Evolutionary conservation across 805 yeast genomes (phyloP).

Genomic region (Candida hungchunana): DNA sequence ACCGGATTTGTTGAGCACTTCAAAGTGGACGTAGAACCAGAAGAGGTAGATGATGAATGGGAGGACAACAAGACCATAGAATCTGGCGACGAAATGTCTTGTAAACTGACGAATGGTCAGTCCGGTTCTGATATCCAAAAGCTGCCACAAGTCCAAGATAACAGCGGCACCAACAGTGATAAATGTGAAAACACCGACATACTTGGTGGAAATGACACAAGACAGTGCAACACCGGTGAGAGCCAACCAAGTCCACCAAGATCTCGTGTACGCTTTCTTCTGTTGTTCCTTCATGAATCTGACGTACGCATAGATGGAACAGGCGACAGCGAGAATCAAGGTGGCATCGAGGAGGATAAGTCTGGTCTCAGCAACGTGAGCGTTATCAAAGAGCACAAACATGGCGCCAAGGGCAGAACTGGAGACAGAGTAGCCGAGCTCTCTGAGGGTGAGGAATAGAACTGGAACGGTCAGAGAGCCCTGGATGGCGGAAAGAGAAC

Average conservation of each 20-base stretch:
- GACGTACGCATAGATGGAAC: slow-evolving; percentile 72
- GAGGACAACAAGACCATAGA: slow-evolving; percentile 62
- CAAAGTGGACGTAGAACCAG: slow-evolving; percentile 92
- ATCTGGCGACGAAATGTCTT: slow-evolving; percentile 73
- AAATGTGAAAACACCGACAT: slow-evolving; percentile 93
- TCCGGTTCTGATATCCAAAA: slow-evolving; percentile 70
- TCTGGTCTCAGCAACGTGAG: slow-evolving; percentile 87
- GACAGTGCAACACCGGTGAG: slow-evolving; percentile 84
- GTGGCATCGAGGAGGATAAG: slow-evolving; percentile 91
- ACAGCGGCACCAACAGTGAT: slow-evolving; percentile 87
- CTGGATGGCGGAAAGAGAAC: slow-evolving; percentile 73
- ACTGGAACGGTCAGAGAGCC: slow-evolving; percentile 82
- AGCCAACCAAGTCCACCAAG: slow-evolving; percentile 88
- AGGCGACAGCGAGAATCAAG: slow-evolving; percentile 75
- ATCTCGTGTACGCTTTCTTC: slow-evolving; percentile 53
- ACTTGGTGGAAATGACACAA: slow-evolving; percentile 90
- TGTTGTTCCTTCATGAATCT: slow-evolving; percentile 69
- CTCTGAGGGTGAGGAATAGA: slow-evolving; percentile 80
- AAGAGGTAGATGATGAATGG: slow-evolving; percentile 80
- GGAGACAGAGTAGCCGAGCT: slow-evolving; percentile 71
- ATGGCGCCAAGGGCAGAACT: slow-evolving; percentile 75
- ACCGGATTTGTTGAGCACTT: slow-evolving; percentile 78
- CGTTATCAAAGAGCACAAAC: slow-evolving; percentile 80
- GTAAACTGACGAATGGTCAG: slow-evolving; percentile 50
- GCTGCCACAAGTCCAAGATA: slow-evolving; percentile 78